Evolutionary conservation across 139 green algal genomes (phyloP).

Genomic region (Coccomyxa sp.): DNA sequence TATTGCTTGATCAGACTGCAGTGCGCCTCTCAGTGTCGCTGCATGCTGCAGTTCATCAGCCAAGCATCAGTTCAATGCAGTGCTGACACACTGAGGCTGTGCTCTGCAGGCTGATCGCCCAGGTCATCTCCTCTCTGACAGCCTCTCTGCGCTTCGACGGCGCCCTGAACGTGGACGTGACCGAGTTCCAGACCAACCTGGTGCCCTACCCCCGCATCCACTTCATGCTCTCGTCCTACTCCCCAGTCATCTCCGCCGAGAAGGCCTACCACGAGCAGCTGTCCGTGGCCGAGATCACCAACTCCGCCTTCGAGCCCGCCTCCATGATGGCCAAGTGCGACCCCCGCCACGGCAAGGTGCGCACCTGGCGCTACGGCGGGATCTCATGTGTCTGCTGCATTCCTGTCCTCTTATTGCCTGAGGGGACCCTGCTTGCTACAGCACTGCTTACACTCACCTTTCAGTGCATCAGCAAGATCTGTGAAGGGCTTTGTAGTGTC

Average conservation of each 20-base stretch:
- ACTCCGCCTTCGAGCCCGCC: constrained; percentile 91
- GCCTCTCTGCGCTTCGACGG: constrained; percentile 94
- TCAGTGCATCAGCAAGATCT: no score
- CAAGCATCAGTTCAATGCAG: no score
- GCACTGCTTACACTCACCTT: no score
- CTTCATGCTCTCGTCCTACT: constrained; percentile 98
- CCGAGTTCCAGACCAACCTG: constrained; percentile 99
- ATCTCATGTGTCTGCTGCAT: no score
- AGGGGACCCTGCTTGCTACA: neutral
- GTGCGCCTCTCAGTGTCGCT: no score
- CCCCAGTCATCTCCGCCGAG: constrained; percentile 96
- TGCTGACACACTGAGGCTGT: no score
- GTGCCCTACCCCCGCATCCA: constrained; percentile 98
- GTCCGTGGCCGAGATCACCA: constrained; percentile 97
- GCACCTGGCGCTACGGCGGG: no score
- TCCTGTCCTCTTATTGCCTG: neutral
- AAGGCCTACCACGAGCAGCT: constrained; percentile 99
- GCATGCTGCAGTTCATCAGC: no score
- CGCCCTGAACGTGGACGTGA: constrained; percentile 96
- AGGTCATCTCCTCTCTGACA: constrained; percentile 94
- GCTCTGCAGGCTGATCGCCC: constrained; percentile 7
- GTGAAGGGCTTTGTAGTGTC: no score
- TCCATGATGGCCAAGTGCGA: constrained; percentile 98
- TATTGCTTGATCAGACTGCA: no score
- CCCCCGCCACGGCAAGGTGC: constrained; percentile 77